Base-by-base conservation (phyloP, 2,329 filamentous ascomycete genomes). In the Aspergillus arachidicola region DNA sequence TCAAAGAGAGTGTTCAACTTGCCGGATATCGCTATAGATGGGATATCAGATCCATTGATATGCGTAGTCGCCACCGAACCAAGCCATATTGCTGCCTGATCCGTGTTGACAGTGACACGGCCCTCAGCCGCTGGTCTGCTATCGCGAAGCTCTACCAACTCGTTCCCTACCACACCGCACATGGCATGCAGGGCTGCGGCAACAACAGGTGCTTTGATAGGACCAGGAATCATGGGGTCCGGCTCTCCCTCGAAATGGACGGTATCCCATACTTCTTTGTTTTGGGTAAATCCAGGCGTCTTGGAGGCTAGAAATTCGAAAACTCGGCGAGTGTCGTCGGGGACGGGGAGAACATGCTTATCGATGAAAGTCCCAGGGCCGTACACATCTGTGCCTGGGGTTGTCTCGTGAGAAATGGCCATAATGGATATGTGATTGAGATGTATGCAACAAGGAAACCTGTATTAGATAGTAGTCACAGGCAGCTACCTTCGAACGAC, bases 41-140 rank as follows among this genome's bases (percentile, higher is more conserved):
- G 66, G 30, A 75, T 60, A 50, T 76, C 74, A n/a, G 72, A 66
- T n/a, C 78, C 79, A 45, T 79, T 74, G 12, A 83, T 68, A 41
- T 75, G 76, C 1, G 75, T 75, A 1, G 78, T 74, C 16, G 77
- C 76, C 0, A 78, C 73, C 11, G 77, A 78, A 7, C 75, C 81
- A 38, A 82, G 76, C 76, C 79, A 85, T 9, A 85, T 70, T 0
- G 75, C 79, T 1, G 79, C 76, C 36, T 84, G 81, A 23, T 82
- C 81, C 0, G 82, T 84, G 67, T 85, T 78, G 60, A 85, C 74
- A 0, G 71, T 75, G n/a, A 83, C 71, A 2, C 55, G 60, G 9
- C 62, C 57, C 6, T 68, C 53, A 0, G 50, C 56, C 3, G 58
- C 61, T 5, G 62, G 58, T 16, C 60, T 67, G 1, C 63, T 65